These are phyloP conservation scores for Fusarium irregulare DNA, from an alignment of 2,329 filamentous ascomycete genomes.

Conservation along the genomic window DNA sequence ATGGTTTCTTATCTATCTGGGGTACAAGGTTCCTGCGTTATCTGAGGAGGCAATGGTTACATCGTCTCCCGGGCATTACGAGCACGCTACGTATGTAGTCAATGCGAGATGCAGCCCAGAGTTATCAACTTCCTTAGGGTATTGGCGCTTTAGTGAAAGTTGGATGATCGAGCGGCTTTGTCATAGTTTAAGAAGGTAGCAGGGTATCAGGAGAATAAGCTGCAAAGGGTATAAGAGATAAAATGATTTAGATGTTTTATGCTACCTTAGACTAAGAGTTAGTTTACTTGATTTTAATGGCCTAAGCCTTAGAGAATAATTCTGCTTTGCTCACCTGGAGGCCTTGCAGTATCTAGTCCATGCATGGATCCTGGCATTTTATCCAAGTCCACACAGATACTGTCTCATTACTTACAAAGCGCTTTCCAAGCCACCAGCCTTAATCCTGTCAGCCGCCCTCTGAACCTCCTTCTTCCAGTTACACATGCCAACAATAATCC, in stretches of 20 bases:
- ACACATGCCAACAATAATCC: conserved; percentile 81
- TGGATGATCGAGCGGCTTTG: background rate
- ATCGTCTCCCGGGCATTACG: background rate
- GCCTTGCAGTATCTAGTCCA: too few relatives aligned
- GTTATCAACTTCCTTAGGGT: accelerated
- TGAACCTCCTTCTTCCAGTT: conserved; percentile 70
- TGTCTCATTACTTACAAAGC: accelerated
- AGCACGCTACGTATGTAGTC: background rate
- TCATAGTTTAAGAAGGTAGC: too few relatives aligned
- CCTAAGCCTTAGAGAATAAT: too few relatives aligned
- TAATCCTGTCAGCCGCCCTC: conserved; percentile 43
- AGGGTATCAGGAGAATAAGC: too few relatives aligned
- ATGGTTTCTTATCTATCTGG: conserved; percentile 30
- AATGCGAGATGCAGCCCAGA: background rate
- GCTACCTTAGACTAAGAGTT: too few relatives aligned
- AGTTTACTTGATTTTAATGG: too few relatives aligned
- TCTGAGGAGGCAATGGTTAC: conserved; percentile 17
- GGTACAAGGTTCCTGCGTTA: conserved; percentile 4
- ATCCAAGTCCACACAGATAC: too few relatives aligned
- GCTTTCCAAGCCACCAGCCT: conserved; percentile 30
- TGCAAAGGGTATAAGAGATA: too few relatives aligned
- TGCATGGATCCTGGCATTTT: too few relatives aligned
- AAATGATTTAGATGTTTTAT: too few relatives aligned
- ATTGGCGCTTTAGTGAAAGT: accelerated
- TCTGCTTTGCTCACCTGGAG: too few relatives aligned